Conservation (phyloP, 2,329 filamentous ascomycete genomes). For the Paramyrothecium sp. region DNA sequence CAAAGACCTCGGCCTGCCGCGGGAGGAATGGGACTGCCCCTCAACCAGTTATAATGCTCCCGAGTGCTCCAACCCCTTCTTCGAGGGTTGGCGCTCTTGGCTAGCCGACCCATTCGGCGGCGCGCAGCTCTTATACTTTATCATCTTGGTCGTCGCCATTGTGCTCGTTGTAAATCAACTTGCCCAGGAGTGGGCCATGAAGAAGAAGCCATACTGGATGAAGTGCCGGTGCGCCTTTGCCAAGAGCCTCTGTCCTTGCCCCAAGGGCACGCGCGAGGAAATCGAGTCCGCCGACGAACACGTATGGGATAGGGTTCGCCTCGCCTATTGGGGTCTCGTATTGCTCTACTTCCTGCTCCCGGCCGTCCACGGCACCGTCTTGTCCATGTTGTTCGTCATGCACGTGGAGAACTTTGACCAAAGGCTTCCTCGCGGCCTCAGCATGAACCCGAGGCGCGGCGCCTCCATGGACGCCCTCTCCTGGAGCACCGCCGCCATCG, state of each 20-base stretch:
- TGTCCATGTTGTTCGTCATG: constrained; percentile 13
- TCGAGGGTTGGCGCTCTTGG: constrained; percentile 21
- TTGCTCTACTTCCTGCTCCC: constrained; percentile 15
- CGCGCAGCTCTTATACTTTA: constrained; percentile 11
- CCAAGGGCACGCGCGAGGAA: constrained; percentile 21
- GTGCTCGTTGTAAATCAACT: constrained; percentile 10
- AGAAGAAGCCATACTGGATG: constrained; percentile 22
- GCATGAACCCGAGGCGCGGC: constrained; percentile 15
- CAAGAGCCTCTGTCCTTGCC: constrained; percentile 20
- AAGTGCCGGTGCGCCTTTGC: constrained; percentile 20
- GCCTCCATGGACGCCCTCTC: constrained; percentile 12
- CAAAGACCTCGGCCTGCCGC: constrained; percentile 14
- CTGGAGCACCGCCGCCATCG: constrained; percentile 16
- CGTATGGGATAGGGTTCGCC: constrained; percentile 21
- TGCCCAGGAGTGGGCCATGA: constrained; percentile 20
- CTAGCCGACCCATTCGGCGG: constrained; percentile 7
- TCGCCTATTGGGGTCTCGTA: constrained; percentile 19
- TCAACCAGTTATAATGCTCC: constrained; percentile 11
- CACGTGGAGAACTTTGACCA: constrained; percentile 16
- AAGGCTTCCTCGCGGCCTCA: constrained; percentile 19
- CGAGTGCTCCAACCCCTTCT: constrained; percentile 21
- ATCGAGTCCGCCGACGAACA: constrained; percentile 21
- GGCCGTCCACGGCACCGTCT: constrained; percentile 13
- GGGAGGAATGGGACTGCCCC: constrained; percentile 18
- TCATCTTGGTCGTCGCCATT: constrained; percentile 13